These are phyloP conservation scores for Podospora pseudoanserina DNA, from an alignment of 495 filamentous ascomycete genomes.

Conservation along the genomic window DNA sequence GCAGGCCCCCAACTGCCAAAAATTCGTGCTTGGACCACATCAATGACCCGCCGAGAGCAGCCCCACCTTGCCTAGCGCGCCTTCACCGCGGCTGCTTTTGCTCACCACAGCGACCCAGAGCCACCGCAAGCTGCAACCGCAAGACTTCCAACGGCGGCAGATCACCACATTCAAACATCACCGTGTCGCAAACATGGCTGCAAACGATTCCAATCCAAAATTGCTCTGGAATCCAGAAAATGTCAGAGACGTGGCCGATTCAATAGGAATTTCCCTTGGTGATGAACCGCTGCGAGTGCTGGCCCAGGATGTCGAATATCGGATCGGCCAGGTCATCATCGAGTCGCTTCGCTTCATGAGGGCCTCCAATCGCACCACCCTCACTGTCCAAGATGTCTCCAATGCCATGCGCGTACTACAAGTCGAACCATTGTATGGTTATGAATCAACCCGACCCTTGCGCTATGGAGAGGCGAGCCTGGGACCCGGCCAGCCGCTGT, in stretches of 20 bases:
- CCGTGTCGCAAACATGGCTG: constrained; percentile 22
- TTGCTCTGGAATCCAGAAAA: constrained; percentile 94
- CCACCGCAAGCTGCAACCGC: not conserved
- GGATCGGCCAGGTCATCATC: constrained; percentile 83
- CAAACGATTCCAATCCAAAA: constrained; percentile 30
- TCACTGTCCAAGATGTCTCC: constrained; percentile 81
- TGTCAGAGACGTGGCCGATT: constrained; percentile 90
- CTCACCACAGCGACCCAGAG: not conserved
- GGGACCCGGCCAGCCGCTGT: constrained; percentile 91
- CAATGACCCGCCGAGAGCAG: not conserved
- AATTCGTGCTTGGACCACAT: not conserved
- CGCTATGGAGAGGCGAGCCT: constrained; percentile 90
- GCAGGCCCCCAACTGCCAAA: not conserved
- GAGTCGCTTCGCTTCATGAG: constrained; percentile 96
- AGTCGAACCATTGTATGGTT: constrained; percentile 92
- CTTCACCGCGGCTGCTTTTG: not conserved
- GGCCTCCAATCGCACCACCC: constrained; percentile 71
- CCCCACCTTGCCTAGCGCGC: not conserved
- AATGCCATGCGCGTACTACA: constrained; percentile 80
- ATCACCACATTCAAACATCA: not conserved
- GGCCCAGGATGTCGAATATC: constrained; percentile 90
- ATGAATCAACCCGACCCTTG: constrained; percentile 81
- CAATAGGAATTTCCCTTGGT: constrained; percentile 77
- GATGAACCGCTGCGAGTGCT: constrained; percentile 82
- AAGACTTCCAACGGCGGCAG: not conserved